Evolutionary conservation across 2,329 filamentous ascomycete genomes (phyloP).

Genomic region (Aspergillus sclerotialis): DNA sequence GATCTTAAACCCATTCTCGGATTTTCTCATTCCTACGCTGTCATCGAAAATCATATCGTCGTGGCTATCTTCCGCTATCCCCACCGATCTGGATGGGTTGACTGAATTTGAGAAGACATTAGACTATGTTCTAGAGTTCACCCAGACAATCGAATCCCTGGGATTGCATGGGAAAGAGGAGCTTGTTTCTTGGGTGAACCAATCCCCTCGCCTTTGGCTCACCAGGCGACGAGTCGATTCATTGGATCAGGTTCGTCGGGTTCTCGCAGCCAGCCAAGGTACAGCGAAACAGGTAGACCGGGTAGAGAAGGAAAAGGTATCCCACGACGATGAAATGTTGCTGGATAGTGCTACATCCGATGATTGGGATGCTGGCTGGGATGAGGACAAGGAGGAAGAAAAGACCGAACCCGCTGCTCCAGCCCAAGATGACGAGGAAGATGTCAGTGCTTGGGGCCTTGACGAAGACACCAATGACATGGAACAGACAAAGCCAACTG

Average conservation of each 20-base stretch:
- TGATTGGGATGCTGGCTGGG: slow-evolving; percentile 78
- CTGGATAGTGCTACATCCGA: slow-evolving; percentile 45
- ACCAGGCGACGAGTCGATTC: slow-evolving; percentile 73
- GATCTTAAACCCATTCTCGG: slow-evolving; percentile 52
- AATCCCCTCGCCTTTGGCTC: slow-evolving; percentile 78
- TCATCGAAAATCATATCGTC: slow-evolving; percentile 60
- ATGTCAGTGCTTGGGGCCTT: slow-evolving; percentile 46
- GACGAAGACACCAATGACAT: slow-evolving; percentile 33
- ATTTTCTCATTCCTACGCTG: slow-evolving; percentile 63
- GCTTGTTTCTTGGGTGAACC: slow-evolving; percentile 71
- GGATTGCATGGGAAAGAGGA: slow-evolving; percentile 57
- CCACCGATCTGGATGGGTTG: slow-evolving; percentile 65
- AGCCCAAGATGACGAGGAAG: slow-evolving; percentile 37
- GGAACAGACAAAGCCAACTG: slow-evolving; percentile 10
- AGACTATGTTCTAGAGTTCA: slow-evolving; percentile 58
- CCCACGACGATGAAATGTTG: slow-evolving; percentile 60
- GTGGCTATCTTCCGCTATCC: slow-evolving; percentile 73
- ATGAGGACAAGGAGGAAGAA: slow-evolving; percentile 54
- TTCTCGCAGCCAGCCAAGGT: slow-evolving; percentile 62
- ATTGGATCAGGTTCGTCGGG: slow-evolving; percentile 64
- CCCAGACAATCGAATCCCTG: slow-evolving; percentile 52
- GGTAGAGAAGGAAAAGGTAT: slow-evolving; percentile 75
- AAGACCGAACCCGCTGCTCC: slow-evolving; percentile 10
- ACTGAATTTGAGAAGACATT: slow-evolving; percentile 64
- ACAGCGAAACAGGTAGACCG: slow-evolving; percentile 67